phyloP scores from a whole-genome alignment of 2,329 filamentous ascomycete genomes.

The Coniochaeta prunicola region DNA sequence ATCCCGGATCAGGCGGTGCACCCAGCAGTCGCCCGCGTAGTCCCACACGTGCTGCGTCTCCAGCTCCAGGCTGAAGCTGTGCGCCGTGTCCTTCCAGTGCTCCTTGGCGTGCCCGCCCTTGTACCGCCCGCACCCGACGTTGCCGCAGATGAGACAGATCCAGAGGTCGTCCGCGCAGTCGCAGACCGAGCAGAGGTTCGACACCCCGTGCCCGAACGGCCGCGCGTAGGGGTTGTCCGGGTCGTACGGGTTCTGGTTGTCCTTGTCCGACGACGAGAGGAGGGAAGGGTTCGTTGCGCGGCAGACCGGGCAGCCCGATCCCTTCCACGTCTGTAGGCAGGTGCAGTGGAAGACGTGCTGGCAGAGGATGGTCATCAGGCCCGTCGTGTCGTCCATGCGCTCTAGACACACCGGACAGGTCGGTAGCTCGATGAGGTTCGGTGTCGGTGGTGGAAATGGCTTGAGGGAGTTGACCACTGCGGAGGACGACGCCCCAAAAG shows the following conservation, averaged over 20 bases:
- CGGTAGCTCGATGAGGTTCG: slow-evolving; percentile 81
- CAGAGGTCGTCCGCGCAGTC: slow-evolving; percentile 77
- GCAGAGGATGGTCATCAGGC: slow-evolving; percentile 89
- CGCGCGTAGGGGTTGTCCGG: slow-evolving; percentile 41
- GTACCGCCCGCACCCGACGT: slow-evolving; percentile 88
- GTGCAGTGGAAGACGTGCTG: slow-evolving; percentile 98
- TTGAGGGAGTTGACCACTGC: slow-evolving; percentile 40
- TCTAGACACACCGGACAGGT: slow-evolving; percentile 96
- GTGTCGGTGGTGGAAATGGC: slow-evolving; percentile 62
- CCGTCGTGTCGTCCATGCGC: slow-evolving; percentile 96
- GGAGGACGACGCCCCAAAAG: slow-evolving; percentile 42
- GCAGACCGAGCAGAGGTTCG: slow-evolving; percentile 75
- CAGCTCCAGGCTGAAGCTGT: slow-evolving; percentile 89
- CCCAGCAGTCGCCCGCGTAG: slow-evolving; percentile 91
- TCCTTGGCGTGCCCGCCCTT: slow-evolving; percentile 89
- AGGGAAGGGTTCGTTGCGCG: slow-evolving; percentile 63
- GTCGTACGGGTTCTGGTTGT: slow-evolving; percentile 26
- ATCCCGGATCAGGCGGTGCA: slow-evolving; percentile 88
- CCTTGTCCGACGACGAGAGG: slow-evolving; percentile 11
- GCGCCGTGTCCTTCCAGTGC: slow-evolving; percentile 83
- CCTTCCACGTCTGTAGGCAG: slow-evolving; percentile 93
- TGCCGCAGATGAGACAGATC: slow-evolving; percentile 92
- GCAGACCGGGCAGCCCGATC: slow-evolving; percentile 88
- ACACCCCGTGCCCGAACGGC: slow-evolving; percentile 51
- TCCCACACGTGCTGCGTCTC: slow-evolving; percentile 96